Conservation (phyloP, 2,329 filamentous ascomycete genomes). For the Fusarium transvaalense region DNA sequence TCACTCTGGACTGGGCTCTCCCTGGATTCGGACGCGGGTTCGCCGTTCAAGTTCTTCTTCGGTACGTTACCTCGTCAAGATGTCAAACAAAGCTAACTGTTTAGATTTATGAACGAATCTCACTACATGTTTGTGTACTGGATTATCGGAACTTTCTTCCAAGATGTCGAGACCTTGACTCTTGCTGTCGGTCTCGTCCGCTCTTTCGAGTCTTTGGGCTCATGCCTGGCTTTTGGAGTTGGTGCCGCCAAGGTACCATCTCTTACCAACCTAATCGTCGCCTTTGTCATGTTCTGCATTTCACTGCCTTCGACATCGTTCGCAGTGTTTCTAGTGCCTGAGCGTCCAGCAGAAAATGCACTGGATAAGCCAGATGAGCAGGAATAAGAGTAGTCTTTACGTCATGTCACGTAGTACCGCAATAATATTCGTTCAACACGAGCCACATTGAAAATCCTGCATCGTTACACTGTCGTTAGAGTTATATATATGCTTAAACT, state of each 20-base stretch:
- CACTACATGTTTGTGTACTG: slow-evolving; percentile 66
- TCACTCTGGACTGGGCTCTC: slow-evolving; percentile 61
- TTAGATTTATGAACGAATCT: slow-evolving; percentile 63
- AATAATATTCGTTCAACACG: slow-evolving; percentile 2
- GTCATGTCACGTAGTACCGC: not conserved
- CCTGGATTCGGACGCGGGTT: slow-evolving; percentile 61
- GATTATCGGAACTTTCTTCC: slow-evolving; percentile 63
- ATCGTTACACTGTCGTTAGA: not conserved
- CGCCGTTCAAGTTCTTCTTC: slow-evolving; percentile 61
- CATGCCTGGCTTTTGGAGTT: slow-evolving; percentile 61
- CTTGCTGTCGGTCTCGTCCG: slow-evolving; percentile 62
- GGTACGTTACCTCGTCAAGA: slow-evolving; percentile 46
- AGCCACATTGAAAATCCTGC: not conserved
- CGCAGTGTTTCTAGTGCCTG: slow-evolving; percentile 55
- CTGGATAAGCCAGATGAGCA: slow-evolving; percentile 19
- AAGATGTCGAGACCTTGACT: slow-evolving; percentile 64
- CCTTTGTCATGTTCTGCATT: slow-evolving; percentile 62
- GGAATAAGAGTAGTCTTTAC: not conserved
- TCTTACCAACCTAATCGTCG: slow-evolving; percentile 62
- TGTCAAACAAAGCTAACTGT: not conserved
- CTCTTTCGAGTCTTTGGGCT: slow-evolving; percentile 63
- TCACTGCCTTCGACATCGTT: slow-evolving; percentile 54
- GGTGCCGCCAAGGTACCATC: slow-evolving; percentile 60
- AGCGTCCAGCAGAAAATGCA: slow-evolving; percentile 38
- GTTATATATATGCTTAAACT: rapidly evolving